Evolutionary conservation across 345 rosid genomes (phyloP), one percentile per base, ranked within the genome.

Genomic region (Euphorbia lathyris): DNA sequence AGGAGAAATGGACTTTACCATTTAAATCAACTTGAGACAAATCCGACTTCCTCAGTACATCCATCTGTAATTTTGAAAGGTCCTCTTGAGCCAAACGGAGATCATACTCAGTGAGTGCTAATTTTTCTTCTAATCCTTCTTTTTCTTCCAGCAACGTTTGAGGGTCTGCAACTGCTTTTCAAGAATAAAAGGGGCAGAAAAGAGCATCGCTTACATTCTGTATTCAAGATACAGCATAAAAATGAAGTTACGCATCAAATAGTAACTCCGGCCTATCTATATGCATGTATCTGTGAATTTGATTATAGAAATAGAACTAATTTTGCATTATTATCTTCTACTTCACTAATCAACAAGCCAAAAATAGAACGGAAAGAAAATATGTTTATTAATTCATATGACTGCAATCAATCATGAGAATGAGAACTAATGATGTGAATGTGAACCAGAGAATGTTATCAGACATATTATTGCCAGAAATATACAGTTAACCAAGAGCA

Each of bases 21-120:
- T 74, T 74, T 38, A 71, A 74, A 65, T 86, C 83, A 47, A 77
- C 79, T 64, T 47, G 78, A 7, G 81, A 72, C 29, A 56, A 65
- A 65, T 85, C 90, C 58, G 83, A 72, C 76, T 86, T 88, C 90
- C 82, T 87, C 78, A 82, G 83, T 74, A 91, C 83, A 19, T 94
- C 97, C 34, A 81, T 61, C 80, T 91, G 87, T 74, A 90, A 83
- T 77, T 86, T 90, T 52, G 83, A 65, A 81, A 85, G 78, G 79
- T 94, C 98, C 86, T 94, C 98, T 79, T 91, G 85, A 2, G 96
- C 95, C 71, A 94, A 83, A 65, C 98, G 96, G 64, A 94, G 83
- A 75, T 91, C 97, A 59, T 91, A 94, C 70, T 91, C 93, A 66
- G 88, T 83, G 51, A 94, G 80, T 63, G 97, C 93, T 71, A 94